These are phyloP conservation scores for Taphrina deformans DNA, from an alignment of 1,139 yeast species.

Conservation along the genomic window DNA sequence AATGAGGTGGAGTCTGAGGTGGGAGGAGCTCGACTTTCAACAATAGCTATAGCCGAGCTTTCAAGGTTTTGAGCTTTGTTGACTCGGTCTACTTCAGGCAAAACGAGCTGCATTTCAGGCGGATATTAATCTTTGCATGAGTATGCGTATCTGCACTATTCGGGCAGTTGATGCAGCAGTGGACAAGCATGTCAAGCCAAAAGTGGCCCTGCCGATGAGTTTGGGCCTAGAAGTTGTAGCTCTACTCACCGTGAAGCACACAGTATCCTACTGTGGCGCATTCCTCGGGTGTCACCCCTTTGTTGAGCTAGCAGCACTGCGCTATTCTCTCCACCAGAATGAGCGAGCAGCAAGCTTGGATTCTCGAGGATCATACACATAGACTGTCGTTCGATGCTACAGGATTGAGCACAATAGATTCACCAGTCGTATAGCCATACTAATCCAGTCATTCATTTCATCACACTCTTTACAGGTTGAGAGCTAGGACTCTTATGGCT, in stretches of 20 bases:
- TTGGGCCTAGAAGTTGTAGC: neutral
- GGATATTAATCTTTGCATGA: neutral
- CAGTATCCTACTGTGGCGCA: slow-evolving; percentile 7
- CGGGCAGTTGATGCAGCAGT: neutral
- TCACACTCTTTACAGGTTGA: neutral
- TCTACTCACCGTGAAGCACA: neutral
- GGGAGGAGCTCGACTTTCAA: too few relatives aligned
- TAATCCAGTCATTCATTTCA: slow-evolving; percentile 8
- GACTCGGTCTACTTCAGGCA: neutral
- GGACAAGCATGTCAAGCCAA: neutral
- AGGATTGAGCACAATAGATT: neutral
- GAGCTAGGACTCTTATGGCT: slow-evolving; percentile 11
- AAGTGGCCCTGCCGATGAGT: neutral
- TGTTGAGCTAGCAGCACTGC: neutral
- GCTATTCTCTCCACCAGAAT: neutral
- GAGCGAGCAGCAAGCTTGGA: neutral
- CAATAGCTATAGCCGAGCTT: neutral
- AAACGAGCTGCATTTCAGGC: neutral
- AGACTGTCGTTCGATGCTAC: neutral
- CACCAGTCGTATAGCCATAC: neutral
- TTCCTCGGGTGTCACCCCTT: slow-evolving; percentile 20
- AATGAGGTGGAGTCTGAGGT: too few relatives aligned
- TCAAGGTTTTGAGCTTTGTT: neutral
- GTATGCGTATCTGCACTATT: neutral
- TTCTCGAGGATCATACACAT: neutral